Evolutionary conservation across 352 stramenopile genomes (phyloP), one percentile per base, ranked within the genome.

Genomic region (Hyaloperonospora arabidopsidis): DNA sequence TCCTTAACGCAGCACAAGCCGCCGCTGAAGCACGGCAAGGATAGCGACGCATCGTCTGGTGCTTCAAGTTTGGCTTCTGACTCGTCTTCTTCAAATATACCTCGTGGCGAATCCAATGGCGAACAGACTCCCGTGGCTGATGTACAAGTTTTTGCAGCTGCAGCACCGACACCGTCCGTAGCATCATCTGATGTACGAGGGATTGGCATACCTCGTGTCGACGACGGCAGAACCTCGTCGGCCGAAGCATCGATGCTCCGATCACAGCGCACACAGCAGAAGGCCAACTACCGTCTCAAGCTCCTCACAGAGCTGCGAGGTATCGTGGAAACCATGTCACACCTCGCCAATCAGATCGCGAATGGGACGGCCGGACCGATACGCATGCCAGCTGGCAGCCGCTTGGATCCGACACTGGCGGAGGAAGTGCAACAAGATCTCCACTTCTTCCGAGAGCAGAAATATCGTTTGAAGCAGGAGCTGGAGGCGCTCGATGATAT

Each of bases 361-460:
- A 65, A 44, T 35, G 53, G 45, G 6, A 47, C 49, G 12, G 49
- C 49, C 14, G 45, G 18, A 21, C 41, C 54, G 8, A 70, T 64
- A 28, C 57, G 25, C 0, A 32, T 64, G 52, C 29, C 35, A 22
- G 45, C 53, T n/a, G 52, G 50, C 12, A 60, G 46, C n/a, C 49
- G 52, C 4, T 12, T 61, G 49, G 57, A 65, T 34, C 62, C 62
- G 15, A 67, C 51, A 17, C 40, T 70, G 54, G 46, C 39, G 23
- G 51, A 67, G 45, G 62, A 70, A 18, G 58, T 70, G 28, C 60
- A 70, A 18, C 52, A 70, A 34, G 62, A 70, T 28, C 29, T 70
- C 28, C 52, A 36, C 44, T 70, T 70, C 36, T 70, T 70, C 49
- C 62, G 58, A 10, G 52, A 67, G 12, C 57, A 70, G 23, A 67